A percentile compares a stretch with the other conserved stretches of the same genome.
phyloP scores from a whole-genome alignment of 2,329 filamentous ascomycete genomes.

The Sporothrix brunneoviolacea region DNA sequence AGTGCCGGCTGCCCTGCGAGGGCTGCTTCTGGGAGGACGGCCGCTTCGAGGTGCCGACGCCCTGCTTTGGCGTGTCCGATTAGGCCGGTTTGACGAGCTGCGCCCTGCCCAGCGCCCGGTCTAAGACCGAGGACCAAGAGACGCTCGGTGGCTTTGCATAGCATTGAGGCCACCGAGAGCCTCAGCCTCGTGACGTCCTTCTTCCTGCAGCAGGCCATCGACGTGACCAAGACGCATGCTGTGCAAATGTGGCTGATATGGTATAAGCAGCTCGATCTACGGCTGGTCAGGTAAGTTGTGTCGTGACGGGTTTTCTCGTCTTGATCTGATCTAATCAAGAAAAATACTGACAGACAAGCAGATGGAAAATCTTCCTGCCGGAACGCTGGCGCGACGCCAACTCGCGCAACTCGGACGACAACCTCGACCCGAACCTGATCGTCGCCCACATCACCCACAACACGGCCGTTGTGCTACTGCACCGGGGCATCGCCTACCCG shows the following conservation, averaged over 20 bases:
- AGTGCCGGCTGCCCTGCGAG: conserved; percentile 27
- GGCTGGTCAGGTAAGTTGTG: not conserved
- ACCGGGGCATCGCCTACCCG: conserved; percentile 35
- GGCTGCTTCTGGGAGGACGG: conserved; percentile 26
- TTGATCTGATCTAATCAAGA: too few species aligned
- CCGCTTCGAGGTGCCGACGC: conserved; percentile 24
- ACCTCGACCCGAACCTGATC: conserved; percentile 39
- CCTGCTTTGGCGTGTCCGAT: conserved; percentile 31
- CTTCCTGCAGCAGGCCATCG: conserved; percentile 29
- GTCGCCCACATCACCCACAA: conserved; percentile 38
- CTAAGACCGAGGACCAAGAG: conserved; percentile 5
- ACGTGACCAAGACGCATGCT: conserved; percentile 7
- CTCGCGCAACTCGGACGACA: conserved; percentile 31
- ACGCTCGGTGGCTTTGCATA: conserved; percentile 31
- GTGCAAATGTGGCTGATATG: conserved; percentile 9
- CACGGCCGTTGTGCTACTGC: conserved; percentile 34
- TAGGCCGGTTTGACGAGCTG: conserved; percentile 9
- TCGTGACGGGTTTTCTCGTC: too few species aligned
- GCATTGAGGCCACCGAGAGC: conserved; percentile 30
- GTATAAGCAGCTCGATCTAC: conserved; percentile 12
- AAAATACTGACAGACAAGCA: too few species aligned
- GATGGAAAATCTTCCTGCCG: conserved; percentile 39
- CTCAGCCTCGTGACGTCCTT: conserved; percentile 29
- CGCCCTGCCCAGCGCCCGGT: not conserved
- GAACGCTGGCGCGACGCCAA: conserved; percentile 35